Percentiles rank a stretch among this genome's conserved stretches.
phyloP scores from a whole-genome alignment of 2,329 filamentous ascomycete genomes.

The Ophiocordyceps camponoti-floridani region DNA sequence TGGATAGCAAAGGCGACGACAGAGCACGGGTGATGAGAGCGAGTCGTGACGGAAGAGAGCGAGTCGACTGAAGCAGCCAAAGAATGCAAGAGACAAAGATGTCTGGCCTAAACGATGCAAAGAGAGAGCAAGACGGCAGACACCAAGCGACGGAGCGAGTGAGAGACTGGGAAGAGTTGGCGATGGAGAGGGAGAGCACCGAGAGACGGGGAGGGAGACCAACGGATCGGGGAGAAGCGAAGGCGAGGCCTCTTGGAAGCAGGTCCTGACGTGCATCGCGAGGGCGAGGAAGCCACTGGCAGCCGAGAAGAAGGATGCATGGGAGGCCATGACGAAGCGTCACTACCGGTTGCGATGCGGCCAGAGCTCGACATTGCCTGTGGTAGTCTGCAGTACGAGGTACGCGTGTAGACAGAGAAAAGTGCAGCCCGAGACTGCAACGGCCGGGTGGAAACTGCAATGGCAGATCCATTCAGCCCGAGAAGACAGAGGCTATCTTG shows the following conservation, averaged over 20 bases:
- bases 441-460: no score
- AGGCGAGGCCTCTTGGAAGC: not conserved
- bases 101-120: not conserved
- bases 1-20: not conserved
- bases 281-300: not conserved
- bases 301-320: not conserved
- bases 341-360: not conserved
- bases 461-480: no score
- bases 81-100: slow-evolving; percentile 1
- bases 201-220: not conserved
- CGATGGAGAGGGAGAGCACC: not conserved
- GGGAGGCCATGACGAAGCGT: not conserved
- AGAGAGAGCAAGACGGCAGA: not conserved
- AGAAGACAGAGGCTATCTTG: no score
- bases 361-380: not conserved
- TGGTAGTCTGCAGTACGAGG: no score
- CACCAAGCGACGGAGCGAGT: not conserved
- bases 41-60: not conserved
- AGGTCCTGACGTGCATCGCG: not conserved
- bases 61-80: not conserved
- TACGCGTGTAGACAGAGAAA: no score
- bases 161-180: not conserved
- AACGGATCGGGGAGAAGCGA: no score
- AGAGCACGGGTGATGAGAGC: not conserved
- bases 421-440: no score